Conservation (phyloP, 2,329 filamentous ascomycete species). For the Aspergillus sp. region DNA sequence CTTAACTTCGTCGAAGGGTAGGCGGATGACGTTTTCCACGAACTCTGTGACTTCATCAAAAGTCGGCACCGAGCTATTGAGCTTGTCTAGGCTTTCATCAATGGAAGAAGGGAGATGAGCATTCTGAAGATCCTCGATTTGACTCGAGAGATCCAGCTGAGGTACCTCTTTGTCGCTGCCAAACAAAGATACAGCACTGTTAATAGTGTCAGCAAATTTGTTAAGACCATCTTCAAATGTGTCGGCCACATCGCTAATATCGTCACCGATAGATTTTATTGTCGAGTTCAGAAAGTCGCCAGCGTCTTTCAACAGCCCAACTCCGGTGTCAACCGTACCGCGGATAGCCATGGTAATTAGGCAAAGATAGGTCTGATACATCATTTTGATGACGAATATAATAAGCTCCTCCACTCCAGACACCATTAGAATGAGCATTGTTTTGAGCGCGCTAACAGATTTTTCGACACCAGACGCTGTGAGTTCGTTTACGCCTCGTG, state of each 20-base stretch:
- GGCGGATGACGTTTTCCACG: slow-evolving; percentile 69
- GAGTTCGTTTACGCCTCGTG: slow-evolving; percentile 81
- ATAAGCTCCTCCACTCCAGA: slow-evolving; percentile 84
- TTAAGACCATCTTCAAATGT: slow-evolving; percentile 58
- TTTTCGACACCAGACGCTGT: slow-evolving; percentile 77
- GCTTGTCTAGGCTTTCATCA: slow-evolving; percentile 65
- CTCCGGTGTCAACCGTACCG: slow-evolving; percentile 71
- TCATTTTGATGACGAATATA: slow-evolving; percentile 87
- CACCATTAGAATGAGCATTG: slow-evolving; percentile 74
- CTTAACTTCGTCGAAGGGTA: slow-evolving; percentile 81
- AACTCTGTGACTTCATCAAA: slow-evolving; percentile 83
- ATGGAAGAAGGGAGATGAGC: slow-evolving; percentile 70
- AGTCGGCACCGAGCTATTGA: slow-evolving; percentile 77
- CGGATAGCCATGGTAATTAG: slow-evolving; percentile 80
- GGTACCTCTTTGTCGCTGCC: slow-evolving; percentile 45
- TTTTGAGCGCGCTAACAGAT: slow-evolving; percentile 75
- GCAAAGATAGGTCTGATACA: slow-evolving; percentile 87
- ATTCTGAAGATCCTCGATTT: slow-evolving; percentile 66
- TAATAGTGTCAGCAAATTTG: slow-evolving; percentile 54
- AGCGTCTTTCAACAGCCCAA: slow-evolving; percentile 61
- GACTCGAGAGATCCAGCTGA: slow-evolving; percentile 63
- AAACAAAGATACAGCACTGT: slow-evolving; percentile 54
- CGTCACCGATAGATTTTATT: slow-evolving; percentile 45
- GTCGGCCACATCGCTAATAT: slow-evolving; percentile 42
- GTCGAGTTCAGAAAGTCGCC: slow-evolving; percentile 60